Evolutionary conservation across 371 early-diverging fungal species (phyloP).

Genomic region (Mortierella sp.): DNA sequence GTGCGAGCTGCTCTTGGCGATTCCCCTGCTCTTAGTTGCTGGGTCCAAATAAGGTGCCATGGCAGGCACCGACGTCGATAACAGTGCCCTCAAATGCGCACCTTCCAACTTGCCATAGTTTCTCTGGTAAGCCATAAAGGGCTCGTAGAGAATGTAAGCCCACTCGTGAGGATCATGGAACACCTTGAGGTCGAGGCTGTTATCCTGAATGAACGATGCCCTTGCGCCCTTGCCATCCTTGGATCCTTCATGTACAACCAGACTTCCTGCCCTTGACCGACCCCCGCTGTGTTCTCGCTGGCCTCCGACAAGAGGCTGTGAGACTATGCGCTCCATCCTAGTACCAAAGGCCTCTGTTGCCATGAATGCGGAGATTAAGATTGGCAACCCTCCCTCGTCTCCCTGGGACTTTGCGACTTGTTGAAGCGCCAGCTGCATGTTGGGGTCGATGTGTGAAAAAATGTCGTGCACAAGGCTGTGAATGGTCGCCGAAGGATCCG

Average conservation of each 20-base stretch:
- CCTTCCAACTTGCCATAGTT: slow-evolving; percentile 71
- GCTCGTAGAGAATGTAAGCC: slow-evolving; percentile 70
- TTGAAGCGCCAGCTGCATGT: slow-evolving; percentile 59
- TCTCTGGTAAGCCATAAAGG: slow-evolving; percentile 75
- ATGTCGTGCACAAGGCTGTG: slow-evolving; percentile 70
- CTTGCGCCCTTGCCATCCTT: slow-evolving; percentile 36
- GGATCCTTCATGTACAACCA: slow-evolving; percentile 25
- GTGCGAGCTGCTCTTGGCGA: slow-evolving; percentile 35
- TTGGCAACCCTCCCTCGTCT: slow-evolving; percentile 61
- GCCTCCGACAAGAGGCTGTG: slow-evolving; percentile 61
- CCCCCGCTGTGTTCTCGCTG: slow-evolving; percentile 38
- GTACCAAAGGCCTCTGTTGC: slow-evolving; percentile 69
- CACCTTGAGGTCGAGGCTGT: slow-evolving; percentile 25
- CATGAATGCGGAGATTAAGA: slow-evolving; percentile 61
- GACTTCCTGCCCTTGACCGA: slow-evolving; percentile 43
- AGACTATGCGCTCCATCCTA: slow-evolving; percentile 66
- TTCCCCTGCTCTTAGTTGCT: slow-evolving; percentile 18
- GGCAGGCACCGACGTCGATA: slow-evolving; percentile 51
- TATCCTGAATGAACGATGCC: slow-evolving; percentile 22
- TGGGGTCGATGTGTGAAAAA: slow-evolving; percentile 70
- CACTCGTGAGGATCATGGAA: slow-evolving; percentile 62
- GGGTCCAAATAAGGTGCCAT: slow-evolving; percentile 36
- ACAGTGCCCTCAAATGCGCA: slow-evolving; percentile 57
- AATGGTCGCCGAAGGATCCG: slow-evolving; percentile 65
- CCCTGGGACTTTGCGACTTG: slow-evolving; percentile 48